phyloP scores from a whole-genome alignment of 352 stramenopile genomes.

The Phytophthora hybrid region DNA sequence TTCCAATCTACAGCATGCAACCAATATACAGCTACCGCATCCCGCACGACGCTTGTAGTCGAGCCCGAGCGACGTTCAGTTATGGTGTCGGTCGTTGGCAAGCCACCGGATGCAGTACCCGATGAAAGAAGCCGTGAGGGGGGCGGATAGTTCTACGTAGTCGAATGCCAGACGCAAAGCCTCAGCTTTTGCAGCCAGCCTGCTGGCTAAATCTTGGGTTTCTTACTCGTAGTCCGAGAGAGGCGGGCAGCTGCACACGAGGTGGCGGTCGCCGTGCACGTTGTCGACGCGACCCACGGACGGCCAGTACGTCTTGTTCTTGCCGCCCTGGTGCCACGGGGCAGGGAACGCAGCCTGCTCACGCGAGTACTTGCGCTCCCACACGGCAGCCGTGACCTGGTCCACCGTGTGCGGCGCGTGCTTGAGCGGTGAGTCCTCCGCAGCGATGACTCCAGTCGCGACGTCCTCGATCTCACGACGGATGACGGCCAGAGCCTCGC shows the following conservation, averaged over 20 bases:
- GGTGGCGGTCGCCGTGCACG: slow-evolving; percentile 98
- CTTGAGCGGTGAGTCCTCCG: slow-evolving; percentile 95
- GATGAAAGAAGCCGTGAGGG: slow-evolving; percentile 30
- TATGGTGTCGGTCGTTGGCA: slow-evolving; percentile 26
- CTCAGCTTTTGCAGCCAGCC: slow-evolving; percentile 17
- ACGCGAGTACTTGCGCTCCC: slow-evolving; percentile 95
- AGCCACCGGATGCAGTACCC: slow-evolving; percentile 9
- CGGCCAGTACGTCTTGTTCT: slow-evolving; percentile 99
- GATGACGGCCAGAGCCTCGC: slow-evolving; percentile 96
- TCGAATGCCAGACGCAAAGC: slow-evolving; percentile 37
- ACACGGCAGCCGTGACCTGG: slow-evolving; percentile 92
- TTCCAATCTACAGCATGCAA: slow-evolving; percentile 20
- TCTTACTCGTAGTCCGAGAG: slow-evolving; percentile 93
- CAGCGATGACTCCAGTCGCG: slow-evolving; percentile 89
- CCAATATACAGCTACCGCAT: slow-evolving; percentile 14
- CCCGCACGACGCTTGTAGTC: slow-evolving; percentile 27
- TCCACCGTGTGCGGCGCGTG: slow-evolving; percentile 98
- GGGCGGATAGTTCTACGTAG: slow-evolving; percentile 12
- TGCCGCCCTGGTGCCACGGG: slow-evolving; percentile 91
- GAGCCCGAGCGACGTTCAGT: slow-evolving; percentile 32
- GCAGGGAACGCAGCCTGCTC: slow-evolving; percentile 96
- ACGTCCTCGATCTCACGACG: slow-evolving; percentile 98
- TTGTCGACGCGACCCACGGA: slow-evolving; percentile 98
- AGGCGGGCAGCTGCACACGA: slow-evolving; percentile 98
- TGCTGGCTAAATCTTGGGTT: slow-evolving; percentile 7